Evolutionary conservation across 768 basidiomycete species (phyloP).

Genomic region (Pleurotus eryngii): DNA sequence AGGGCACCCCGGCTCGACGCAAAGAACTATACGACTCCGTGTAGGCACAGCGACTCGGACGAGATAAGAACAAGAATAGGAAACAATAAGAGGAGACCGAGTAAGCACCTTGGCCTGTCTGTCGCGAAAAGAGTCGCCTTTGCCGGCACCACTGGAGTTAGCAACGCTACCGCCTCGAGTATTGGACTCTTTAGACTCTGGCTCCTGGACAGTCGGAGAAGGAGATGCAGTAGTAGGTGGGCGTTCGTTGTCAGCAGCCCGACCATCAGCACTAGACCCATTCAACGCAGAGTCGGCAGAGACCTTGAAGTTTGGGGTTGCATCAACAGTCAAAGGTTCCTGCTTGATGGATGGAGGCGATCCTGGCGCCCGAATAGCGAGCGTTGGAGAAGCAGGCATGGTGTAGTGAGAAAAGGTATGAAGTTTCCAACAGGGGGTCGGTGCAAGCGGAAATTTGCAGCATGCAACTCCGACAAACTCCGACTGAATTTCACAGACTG

Average conservation of each 20-base stretch:
- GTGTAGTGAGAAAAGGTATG: neutral
- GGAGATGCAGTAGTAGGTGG: conserved; percentile 47
- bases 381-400: conserved; percentile 10
- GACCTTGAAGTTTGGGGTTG: neutral
- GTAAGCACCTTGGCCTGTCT: conserved; percentile 85
- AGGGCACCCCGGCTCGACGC: neutral
- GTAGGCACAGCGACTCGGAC: neutral
- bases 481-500: neutral
- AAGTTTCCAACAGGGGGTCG: neutral
- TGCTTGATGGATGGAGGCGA: conserved; percentile 7
- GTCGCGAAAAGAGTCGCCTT: conserved; percentile 57
- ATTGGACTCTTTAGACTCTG: conserved; percentile 46
- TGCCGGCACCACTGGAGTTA: conserved; percentile 37
- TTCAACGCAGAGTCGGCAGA: conserved; percentile 45
- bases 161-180: conserved; percentile 48
- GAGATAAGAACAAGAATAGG: conserved; percentile 17
- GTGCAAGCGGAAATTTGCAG: neutral
- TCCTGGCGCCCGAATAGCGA: conserved; percentile 7
- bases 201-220: conserved; percentile 39
- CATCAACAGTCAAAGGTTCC: neutral
- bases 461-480: neutral
- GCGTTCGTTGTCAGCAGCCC: conserved; percentile 41
- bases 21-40: no score
- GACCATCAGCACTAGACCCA: conserved; percentile 33
- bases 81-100: conserved; percentile 50